phyloP scores from a whole-genome alignment of 2,329 filamentous ascomycete genomes.

The Colletotrichum echinochloae region DNA sequence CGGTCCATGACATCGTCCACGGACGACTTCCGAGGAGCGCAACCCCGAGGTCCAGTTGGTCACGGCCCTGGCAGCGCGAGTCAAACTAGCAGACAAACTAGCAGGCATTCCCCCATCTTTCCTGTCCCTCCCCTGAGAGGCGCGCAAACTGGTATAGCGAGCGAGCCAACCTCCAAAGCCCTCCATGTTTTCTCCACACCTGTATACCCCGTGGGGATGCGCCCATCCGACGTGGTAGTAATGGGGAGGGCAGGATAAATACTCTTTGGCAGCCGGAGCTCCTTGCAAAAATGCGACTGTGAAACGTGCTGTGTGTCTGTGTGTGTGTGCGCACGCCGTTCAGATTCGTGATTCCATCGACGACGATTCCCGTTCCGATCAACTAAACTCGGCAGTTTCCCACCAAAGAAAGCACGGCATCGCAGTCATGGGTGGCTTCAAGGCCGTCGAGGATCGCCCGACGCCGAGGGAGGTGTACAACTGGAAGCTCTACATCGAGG shows the following conservation, averaged over 20 bases:
- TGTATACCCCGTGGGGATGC: conserved; percentile 33
- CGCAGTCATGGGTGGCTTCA: conserved; percentile 52
- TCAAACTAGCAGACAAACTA: conserved; percentile 31
- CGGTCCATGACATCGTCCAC: conserved; percentile 22
- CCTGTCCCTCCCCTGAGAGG: not conserved
- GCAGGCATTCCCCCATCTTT: conserved; percentile 23
- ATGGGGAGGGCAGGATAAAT: conserved; percentile 30
- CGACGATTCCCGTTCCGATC: not conserved
- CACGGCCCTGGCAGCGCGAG: conserved; percentile 26
- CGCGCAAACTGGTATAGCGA: conserved; percentile 15
- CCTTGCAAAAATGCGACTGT: not conserved
- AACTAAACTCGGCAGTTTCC: not conserved
- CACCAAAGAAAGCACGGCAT: not conserved
- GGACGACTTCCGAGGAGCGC: conserved; percentile 36
- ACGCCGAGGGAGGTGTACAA: conserved; percentile 68
- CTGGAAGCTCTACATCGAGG: conserved; percentile 62
- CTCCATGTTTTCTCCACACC: conserved; percentile 38
- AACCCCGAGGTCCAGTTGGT: conserved; percentile 9
- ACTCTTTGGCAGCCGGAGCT: conserved; percentile 29
- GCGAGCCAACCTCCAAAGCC: conserved; percentile 22
- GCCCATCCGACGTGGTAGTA: conserved; percentile 31
- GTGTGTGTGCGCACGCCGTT: not conserved
- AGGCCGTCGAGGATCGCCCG: conserved; percentile 65
- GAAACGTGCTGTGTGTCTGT: not conserved
- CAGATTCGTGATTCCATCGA: not conserved